phyloP scores from a whole-genome alignment of 495 filamentous ascomycete genomes.

The Letharia lupina region DNA sequence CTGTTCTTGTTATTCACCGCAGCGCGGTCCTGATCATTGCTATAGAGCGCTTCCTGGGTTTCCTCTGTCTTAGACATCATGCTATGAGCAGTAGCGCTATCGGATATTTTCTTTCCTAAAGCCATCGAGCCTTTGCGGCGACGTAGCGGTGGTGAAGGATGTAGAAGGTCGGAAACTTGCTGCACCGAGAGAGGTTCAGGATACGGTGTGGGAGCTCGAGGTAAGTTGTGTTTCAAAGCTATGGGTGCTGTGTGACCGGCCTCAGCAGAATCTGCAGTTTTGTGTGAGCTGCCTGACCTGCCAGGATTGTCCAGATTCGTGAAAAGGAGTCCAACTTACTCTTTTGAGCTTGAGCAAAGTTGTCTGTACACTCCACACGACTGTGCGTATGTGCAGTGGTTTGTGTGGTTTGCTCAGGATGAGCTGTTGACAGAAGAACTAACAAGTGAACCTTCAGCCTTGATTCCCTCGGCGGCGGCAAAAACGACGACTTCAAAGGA shows the following conservation, averaged over 20 bases:
- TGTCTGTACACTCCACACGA: neutral
- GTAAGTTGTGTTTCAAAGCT: neutral
- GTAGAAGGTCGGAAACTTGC: neutral
- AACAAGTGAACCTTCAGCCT: neutral
- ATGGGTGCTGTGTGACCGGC: neutral
- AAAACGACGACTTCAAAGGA: neutral
- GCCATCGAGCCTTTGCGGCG: neutral
- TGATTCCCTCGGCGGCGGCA: neutral
- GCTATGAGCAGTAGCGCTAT: neutral
- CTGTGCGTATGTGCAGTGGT: neutral
- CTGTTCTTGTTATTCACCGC: neutral
- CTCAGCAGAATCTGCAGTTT: neutral
- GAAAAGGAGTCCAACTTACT: neutral
- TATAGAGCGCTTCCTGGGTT: neutral
- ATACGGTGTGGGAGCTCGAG: neutral
- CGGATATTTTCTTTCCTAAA: neutral
- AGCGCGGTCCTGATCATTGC: neutral
- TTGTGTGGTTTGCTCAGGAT: neutral
- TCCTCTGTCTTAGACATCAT: neutral
- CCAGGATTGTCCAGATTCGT: neutral
- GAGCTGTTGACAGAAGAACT: neutral
- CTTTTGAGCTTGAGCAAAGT: neutral
- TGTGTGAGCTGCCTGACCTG: neutral
- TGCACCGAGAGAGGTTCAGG: neutral
- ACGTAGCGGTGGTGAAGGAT: neutral